Evolutionary conservation across 2,329 filamentous ascomycete species (phyloP).

Genomic region (Tricladium varicosporioides): DNA sequence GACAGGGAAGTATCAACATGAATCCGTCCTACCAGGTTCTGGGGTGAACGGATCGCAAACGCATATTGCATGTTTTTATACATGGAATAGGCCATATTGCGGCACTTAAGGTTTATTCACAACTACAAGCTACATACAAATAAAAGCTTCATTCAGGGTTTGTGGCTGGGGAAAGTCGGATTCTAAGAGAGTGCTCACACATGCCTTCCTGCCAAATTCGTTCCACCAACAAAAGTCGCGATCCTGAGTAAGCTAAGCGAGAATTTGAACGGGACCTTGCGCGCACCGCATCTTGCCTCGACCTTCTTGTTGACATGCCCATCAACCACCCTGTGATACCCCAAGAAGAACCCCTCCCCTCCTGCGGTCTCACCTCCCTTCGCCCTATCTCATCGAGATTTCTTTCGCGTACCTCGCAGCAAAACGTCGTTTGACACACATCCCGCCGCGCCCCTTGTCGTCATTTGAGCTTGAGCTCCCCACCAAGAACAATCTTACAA

Average conservation of each 20-base stretch:
- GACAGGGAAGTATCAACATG: no score
- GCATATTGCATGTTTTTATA: no score
- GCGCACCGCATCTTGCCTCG: neutral
- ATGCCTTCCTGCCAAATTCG: conserved; percentile 5
- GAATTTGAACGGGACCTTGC: neutral
- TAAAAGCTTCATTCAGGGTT: no score
- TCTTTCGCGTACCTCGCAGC: conserved; percentile 8
- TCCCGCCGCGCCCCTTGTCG: conserved; percentile 24
- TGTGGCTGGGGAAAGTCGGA: no score
- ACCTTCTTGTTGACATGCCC: neutral
- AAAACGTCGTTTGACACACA: conserved; percentile 15
- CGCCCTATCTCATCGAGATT: conserved; percentile 7
- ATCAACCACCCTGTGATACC: conserved; percentile 25
- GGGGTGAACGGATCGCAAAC: no score
- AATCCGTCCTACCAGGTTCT: no score
- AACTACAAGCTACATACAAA: no score
- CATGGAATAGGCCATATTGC: no score
- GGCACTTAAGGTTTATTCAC: no score
- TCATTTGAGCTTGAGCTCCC: conserved; percentile 27
- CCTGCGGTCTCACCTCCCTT: neutral
- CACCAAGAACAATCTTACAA: conserved; percentile 17
- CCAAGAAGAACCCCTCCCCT: conserved; percentile 11
- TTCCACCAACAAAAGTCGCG: neutral
- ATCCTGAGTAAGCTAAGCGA: conserved; percentile 6
- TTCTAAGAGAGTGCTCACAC: neutral